These are phyloP conservation scores for Suhomyces sp. DNA, from an alignment of 805 yeast species.

Conservation along the genomic window DNA sequence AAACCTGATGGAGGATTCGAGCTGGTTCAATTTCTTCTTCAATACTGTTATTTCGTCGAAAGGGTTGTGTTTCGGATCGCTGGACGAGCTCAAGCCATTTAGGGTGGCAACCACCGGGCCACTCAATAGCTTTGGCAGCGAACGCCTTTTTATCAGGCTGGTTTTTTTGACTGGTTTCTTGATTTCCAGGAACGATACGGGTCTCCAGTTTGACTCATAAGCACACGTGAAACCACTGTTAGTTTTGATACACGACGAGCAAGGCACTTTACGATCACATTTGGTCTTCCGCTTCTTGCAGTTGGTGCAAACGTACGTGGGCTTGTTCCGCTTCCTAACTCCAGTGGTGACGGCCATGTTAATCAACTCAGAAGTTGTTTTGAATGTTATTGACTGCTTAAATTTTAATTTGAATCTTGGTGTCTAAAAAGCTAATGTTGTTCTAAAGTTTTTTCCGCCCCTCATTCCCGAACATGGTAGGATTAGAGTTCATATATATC, in stretches of 20 bases:
- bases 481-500: not conserved
- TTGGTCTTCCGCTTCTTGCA: conserved; percentile 33
- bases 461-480: not conserved
- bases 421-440: not conserved
- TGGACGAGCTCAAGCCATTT: not conserved
- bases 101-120: not conserved
- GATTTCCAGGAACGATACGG: not conserved
- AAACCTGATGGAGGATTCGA: conserved; percentile 1
- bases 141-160: not conserved
- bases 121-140: not conserved
- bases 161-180: not conserved
- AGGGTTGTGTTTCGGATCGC: not conserved
- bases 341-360: not conserved
- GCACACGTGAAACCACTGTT: conserved; percentile 16
- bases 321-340: conserved; percentile 17
- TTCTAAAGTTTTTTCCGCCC: not conserved
- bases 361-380: not conserved
- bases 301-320: conserved; percentile 26
- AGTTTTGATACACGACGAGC: conserved; percentile 24
- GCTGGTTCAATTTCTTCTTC: conserved; percentile 3
- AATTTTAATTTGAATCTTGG: not conserved
- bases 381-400: not conserved
- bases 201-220: conserved; percentile 17
- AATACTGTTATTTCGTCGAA: conserved; percentile 6
- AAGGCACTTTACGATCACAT: conserved; percentile 28